phyloP scores from a whole-genome alignment of 73 alveolate genomes.

The Halteria grandinella region DNA sequence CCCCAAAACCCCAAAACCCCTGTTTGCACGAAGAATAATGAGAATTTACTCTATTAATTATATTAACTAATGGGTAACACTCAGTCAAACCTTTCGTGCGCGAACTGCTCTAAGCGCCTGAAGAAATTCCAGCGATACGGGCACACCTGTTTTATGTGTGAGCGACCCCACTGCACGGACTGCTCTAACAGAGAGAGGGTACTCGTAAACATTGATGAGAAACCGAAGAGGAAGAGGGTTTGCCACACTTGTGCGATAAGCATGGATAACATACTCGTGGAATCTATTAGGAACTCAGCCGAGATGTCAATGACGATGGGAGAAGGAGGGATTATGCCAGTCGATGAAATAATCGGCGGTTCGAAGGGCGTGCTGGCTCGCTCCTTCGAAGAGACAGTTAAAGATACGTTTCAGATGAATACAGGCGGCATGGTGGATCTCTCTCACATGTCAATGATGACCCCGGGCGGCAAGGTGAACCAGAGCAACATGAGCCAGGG shows the following conservation, averaged over 20 bases:
- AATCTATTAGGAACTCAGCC: no score
- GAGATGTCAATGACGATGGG: not conserved
- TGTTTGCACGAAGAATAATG: no score
- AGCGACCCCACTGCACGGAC: conserved; percentile 36
- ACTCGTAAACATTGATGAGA: not conserved
- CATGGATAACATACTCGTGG: not conserved
- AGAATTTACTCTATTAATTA: no score
- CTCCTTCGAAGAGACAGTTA: no score
- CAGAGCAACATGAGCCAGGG: no score
- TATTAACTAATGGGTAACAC: conserved; percentile 15
- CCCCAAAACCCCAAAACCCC: no score
- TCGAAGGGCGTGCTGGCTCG: no score
- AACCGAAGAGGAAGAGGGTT: not conserved
- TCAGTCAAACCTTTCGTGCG: conserved; percentile 2
- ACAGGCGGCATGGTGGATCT: no score
- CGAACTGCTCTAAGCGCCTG: not conserved
- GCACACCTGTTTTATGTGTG: conserved; percentile 2
- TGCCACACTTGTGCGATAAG: conserved; percentile 34
- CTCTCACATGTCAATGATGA: no score
- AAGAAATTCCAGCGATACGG: conserved; percentile 1
- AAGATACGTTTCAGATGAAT: no score
- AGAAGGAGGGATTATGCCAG: not conserved
- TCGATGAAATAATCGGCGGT: not conserved
- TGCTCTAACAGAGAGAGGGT: conserved; percentile 28
- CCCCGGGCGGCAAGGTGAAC: no score